Evolutionary conservation across 2,329 filamentous ascomycete genomes (phyloP).

Genomic region (Trichoderma breve): DNA sequence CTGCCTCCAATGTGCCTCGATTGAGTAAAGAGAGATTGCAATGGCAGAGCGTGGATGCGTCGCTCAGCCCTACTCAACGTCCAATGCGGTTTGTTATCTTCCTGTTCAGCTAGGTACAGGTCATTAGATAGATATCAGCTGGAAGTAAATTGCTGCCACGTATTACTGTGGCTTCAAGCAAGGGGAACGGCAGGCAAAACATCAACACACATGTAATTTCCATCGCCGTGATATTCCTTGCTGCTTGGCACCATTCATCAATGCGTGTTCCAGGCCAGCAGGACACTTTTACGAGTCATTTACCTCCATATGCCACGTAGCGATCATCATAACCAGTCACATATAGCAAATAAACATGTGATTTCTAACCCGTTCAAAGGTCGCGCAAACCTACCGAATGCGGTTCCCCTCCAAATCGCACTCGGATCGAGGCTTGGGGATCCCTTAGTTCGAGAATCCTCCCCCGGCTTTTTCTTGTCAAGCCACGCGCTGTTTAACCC

Average conservation of each 20-base stretch:
- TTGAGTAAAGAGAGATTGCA: background rate
- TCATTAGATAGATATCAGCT: background rate
- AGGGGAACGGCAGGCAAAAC: background rate
- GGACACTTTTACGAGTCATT: background rate
- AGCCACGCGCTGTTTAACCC: background rate
- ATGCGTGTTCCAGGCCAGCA: background rate
- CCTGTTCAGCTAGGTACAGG: background rate
- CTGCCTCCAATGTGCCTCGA: background rate
- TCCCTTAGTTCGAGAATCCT: background rate
- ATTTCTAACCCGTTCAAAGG: background rate
- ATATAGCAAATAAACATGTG: background rate
- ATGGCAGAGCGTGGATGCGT: background rate
- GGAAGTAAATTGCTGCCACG: background rate
- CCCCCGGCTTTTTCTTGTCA: background rate
- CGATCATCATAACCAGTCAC: background rate
- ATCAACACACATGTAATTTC: background rate
- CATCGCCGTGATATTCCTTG: background rate
- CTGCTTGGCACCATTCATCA: background rate
- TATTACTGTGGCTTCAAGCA: background rate
- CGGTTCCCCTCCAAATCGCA: background rate
- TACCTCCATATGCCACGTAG: background rate
- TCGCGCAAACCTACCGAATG: background rate
- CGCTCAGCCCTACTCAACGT: background rate
- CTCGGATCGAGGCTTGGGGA: too few species aligned
- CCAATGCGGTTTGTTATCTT: background rate